Conservation (phyloP, 192 early-diverging fungal genomes). For the Phlyctochytrium planicorne region DNA sequence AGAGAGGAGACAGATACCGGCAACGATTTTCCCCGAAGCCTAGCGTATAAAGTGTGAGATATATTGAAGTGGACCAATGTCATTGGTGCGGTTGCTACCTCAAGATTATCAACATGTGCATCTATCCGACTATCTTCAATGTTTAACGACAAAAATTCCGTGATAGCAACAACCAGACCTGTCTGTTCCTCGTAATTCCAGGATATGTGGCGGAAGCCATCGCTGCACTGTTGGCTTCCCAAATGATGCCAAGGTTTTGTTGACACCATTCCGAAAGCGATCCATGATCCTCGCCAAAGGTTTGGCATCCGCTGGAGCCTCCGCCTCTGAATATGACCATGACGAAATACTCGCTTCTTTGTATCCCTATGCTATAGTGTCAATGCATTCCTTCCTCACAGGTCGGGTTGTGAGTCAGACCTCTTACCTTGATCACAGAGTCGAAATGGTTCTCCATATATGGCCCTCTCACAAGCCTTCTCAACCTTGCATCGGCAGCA, state of each 20-base stretch:
- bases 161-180: background rate
- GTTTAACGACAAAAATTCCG: background rate
- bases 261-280: constrained; percentile 58
- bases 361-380: too few species aligned
- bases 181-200: constrained; percentile 59
- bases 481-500: constrained; percentile 38
- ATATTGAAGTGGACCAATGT: too few species aligned
- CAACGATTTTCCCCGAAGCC: constrained; percentile 73
- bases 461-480: constrained; percentile 43
- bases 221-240: background rate
- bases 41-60: constrained; percentile 15
- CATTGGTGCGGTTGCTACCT: too few species aligned
- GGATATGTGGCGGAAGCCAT: constrained; percentile 77
- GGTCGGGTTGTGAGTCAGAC: too few species aligned
- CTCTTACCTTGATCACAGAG: constrained; percentile 70
- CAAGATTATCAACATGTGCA: constrained; percentile 79
- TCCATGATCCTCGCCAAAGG: constrained; percentile 53
- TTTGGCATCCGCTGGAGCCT: constrained; percentile 52
- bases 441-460: constrained; percentile 80
- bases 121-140: constrained; percentile 65
- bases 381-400: too few species aligned
- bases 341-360: constrained; percentile 24
- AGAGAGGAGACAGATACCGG: constrained; percentile 72
- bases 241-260: constrained; percentile 34
- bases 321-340: constrained; percentile 53